These are phyloP conservation scores for Penicillium goetzii DNA, from an alignment of 495 filamentous ascomycete genomes.

Conservation along the genomic window DNA sequence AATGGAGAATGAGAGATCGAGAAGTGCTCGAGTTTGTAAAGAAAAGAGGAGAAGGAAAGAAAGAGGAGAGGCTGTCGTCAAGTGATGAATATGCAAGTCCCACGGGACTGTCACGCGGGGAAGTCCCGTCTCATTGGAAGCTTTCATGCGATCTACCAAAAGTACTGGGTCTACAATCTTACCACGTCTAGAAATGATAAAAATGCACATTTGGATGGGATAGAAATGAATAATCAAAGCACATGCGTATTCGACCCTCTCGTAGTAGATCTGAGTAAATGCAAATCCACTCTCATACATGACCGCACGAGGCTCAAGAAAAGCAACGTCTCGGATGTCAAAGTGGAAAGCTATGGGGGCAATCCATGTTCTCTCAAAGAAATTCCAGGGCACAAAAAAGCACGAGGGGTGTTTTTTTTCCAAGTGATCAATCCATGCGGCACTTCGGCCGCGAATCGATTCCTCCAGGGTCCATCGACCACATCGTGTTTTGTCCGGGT, in stretches of 20 bases:
- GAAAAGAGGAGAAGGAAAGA: slow-evolving; percentile 1
- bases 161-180: not conserved
- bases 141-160: not conserved
- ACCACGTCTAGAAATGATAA: not conserved
- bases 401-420: slow-evolving; percentile 14
- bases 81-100: slow-evolving; percentile 23
- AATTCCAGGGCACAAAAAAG: slow-evolving; percentile 15
- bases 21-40: not conserved
- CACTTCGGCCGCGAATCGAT: slow-evolving; percentile 35
- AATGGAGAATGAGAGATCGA: not conserved
- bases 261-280: slow-evolving; percentile 14
- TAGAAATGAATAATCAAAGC: not conserved
- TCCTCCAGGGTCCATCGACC: slow-evolving; percentile 55
- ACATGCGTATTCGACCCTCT: slow-evolving; percentile 1
- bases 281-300: slow-evolving; percentile 12
- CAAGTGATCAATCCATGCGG: slow-evolving; percentile 22
- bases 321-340: slow-evolving; percentile 14
- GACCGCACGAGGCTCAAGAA: slow-evolving; percentile 5
- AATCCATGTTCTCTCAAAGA: slow-evolving; percentile 14
- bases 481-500: slow-evolving; percentile 16
- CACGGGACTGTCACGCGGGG: slow-evolving; percentile 27
- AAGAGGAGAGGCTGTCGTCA: slow-evolving; percentile 18
- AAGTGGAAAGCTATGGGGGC: slow-evolving; percentile 4
- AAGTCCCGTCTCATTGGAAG: slow-evolving; percentile 10
- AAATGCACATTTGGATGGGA: not conserved